These are phyloP conservation scores for Leccinum ochraceum DNA, from an alignment of 768 basidiomycete species.

Conservation along the genomic window DNA sequence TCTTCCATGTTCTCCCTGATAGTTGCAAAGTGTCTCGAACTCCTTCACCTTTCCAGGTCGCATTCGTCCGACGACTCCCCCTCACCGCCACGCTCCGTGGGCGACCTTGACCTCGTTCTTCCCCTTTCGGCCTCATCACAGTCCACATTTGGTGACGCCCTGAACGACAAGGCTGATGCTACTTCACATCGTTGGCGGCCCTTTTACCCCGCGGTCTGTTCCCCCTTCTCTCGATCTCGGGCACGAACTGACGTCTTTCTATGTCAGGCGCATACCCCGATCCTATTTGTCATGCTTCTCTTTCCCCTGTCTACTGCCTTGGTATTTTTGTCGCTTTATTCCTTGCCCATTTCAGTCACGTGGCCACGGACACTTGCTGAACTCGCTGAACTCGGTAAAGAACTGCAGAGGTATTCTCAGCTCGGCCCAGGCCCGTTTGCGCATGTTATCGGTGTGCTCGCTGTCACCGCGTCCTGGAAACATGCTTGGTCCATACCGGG, in stretches of 20 bases:
- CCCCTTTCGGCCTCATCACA: slow-evolving; percentile 56
- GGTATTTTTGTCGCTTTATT: slow-evolving; percentile 45
- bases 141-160: slow-evolving; percentile 45
- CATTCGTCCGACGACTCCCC: slow-evolving; percentile 42
- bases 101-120: slow-evolving; percentile 48
- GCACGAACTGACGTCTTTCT: slow-evolving; percentile 11
- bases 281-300: slow-evolving; percentile 68
- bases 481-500: slow-evolving; percentile 98
- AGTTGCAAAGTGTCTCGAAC: slow-evolving; percentile 51
- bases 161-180: slow-evolving; percentile 13
- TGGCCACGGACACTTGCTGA: slow-evolving; percentile 80
- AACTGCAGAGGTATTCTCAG: slow-evolving; percentile 77
- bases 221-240: slow-evolving; percentile 1
- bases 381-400: slow-evolving; percentile 70
- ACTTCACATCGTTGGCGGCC: slow-evolving; percentile 31
- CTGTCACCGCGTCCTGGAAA: slow-evolving; percentile 88
- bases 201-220: slow-evolving; percentile 38
- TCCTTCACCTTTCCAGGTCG: slow-evolving; percentile 49
- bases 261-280: slow-evolving; percentile 52
- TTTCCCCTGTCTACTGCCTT: slow-evolving; percentile 67
- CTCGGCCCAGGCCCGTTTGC: slow-evolving; percentile 61
- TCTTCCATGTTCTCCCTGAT: slow-evolving; percentile 55
- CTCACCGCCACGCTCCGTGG: slow-evolving; percentile 43
- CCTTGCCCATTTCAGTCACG: slow-evolving; percentile 69
- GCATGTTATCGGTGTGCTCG: slow-evolving; percentile 83